phyloP scores from a whole-genome alignment of 768 basidiomycete species.

The Agaricus blazei region DNA sequence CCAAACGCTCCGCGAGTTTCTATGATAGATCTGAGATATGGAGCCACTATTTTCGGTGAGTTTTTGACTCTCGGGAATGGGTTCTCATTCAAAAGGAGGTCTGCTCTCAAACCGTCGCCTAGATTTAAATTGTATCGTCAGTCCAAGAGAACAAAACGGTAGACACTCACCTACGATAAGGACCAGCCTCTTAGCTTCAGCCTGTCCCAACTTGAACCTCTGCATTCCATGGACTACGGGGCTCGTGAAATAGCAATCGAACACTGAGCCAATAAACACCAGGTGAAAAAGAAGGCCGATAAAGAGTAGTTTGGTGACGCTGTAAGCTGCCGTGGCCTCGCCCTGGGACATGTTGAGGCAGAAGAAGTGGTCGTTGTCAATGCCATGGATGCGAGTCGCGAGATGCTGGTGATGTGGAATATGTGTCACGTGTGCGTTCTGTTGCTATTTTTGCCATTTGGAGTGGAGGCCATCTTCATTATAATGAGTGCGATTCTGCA shows the following conservation, averaged over 20 bases:
- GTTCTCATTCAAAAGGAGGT: slow-evolving; percentile 64
- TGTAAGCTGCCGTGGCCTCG: slow-evolving; percentile 19
- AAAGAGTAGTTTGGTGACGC: slow-evolving; percentile 44
- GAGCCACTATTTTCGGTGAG: slow-evolving; percentile 61
- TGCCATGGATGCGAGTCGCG: slow-evolving; percentile 27
- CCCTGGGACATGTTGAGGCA: too few species aligned
- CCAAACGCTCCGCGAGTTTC: slow-evolving; percentile 73
- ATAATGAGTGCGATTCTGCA: too few species aligned
- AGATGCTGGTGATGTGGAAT: slow-evolving; percentile 26
- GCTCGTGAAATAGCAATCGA: slow-evolving; percentile 87
- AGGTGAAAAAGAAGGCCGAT: slow-evolving; percentile 73
- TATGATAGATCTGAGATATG: slow-evolving; percentile 64
- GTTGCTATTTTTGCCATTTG: too few species aligned
- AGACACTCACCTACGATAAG: slow-evolving; percentile 63
- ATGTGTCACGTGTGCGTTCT: too few species aligned
- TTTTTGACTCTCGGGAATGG: slow-evolving; percentile 49
- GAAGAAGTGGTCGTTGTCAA: too few species aligned
- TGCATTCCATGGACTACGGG: slow-evolving; percentile 78
- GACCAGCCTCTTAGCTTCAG: slow-evolving; percentile 68
- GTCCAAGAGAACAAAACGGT: neutral
- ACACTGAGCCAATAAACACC: slow-evolving; percentile 64
- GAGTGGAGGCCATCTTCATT: too few species aligned
- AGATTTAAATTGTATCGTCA: neutral
- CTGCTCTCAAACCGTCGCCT: slow-evolving; percentile 85
- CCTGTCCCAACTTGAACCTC: slow-evolving; percentile 37